A percentile compares a stretch with the other conserved stretches of the same genome.
phyloP scores from a whole-genome alignment of 192 early-diverging fungal species.

The Linnemannia schmuckeri region DNA sequence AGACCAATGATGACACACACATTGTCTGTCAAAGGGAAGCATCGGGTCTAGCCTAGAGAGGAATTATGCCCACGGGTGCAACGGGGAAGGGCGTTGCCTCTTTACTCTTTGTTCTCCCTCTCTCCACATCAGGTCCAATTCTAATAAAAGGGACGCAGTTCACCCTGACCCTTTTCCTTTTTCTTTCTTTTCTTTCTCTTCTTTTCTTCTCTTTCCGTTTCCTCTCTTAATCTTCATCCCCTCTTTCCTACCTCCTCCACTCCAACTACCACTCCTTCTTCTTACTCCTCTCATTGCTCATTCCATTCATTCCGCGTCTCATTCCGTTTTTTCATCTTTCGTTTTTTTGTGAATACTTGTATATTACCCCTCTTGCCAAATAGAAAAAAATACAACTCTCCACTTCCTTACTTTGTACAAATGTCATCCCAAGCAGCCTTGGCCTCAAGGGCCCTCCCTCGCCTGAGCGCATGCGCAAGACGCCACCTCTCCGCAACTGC shows the following conservation, averaged over 20 bases:
- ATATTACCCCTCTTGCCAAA: not conserved
- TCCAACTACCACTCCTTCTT: not conserved
- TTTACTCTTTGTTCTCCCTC: not conserved
- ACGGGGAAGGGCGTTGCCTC: not conserved
- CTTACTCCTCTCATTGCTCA: constrained; percentile 3
- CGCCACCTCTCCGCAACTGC: constrained; percentile 9
- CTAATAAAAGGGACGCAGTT: constrained; percentile 13
- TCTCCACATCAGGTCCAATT: not conserved
- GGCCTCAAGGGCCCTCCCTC: constrained; percentile 47
- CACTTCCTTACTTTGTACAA: constrained; percentile 1
- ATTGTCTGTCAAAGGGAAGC: not conserved
- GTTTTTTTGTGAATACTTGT: not conserved
- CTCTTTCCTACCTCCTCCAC: not conserved
- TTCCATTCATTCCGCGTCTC: constrained; percentile 23
- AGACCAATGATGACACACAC: not conserved
- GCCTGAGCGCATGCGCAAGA: constrained; percentile 22
- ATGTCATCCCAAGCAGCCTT: constrained; percentile 49
- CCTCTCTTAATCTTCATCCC: constrained; percentile 4
- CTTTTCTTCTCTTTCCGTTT: not conserved
- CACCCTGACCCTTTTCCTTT: not conserved
- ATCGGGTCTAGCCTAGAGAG: not conserved
- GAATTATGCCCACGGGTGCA: constrained; percentile 7
- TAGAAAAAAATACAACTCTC: not conserved
- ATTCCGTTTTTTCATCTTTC: constrained; percentile 4
- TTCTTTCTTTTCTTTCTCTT: constrained; percentile 6